Evolutionary conservation across 2,329 filamentous ascomycete genomes (phyloP), one percentile per base, ranked within the genome.

Genomic region (Colletotrichum sansevieriae): DNA sequence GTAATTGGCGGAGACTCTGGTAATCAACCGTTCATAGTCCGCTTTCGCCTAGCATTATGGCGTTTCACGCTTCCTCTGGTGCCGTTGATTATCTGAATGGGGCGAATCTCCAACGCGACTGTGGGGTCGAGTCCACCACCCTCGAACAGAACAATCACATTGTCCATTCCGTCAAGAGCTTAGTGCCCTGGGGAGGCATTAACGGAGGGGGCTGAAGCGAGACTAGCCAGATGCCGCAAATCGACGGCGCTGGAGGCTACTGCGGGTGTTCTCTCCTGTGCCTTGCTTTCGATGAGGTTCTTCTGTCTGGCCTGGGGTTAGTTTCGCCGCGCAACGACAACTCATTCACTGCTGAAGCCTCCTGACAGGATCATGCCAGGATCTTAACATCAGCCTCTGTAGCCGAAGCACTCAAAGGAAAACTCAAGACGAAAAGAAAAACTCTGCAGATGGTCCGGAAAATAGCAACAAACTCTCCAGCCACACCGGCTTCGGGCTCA

Each of bases 241-340:
- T 43, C 49, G 49, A 68, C 41, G 47, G 65, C 55, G 65, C 49
- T 46, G 11, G 55, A 68, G 61, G 11, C 65, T 68, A 65, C 65
- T 65, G 65, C 62, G 37, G 35, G 43, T 51, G 43, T 15, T n/a
- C 43, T 55, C 25, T 43, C 35, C 33, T 58, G 63, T 69, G 66
- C 66, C 66, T 69, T 69, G 66, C 56, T 66, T 69, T 60, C 62
- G 46, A 22, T 55, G 61, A 54, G 2, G 18, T 20, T 15, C 18
- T 44, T 35, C 25, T 18, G 55, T 49, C 46, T 49, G 54, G n/a
- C 6, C 43, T 65, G 37, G 62, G 18, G 47, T 56, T 51, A 54
- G 62, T 41, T 13, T 65, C 37, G 37, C 35, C n/a, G 44, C 20
- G 7, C n/a, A 37, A 39, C 46, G 62, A 65, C 62, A 65, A 51